Percentiles rank a stretch among this genome's conserved stretches.
Conservation (phyloP, 306 rosid genomes). For the Medicago ruthenica region DNA sequence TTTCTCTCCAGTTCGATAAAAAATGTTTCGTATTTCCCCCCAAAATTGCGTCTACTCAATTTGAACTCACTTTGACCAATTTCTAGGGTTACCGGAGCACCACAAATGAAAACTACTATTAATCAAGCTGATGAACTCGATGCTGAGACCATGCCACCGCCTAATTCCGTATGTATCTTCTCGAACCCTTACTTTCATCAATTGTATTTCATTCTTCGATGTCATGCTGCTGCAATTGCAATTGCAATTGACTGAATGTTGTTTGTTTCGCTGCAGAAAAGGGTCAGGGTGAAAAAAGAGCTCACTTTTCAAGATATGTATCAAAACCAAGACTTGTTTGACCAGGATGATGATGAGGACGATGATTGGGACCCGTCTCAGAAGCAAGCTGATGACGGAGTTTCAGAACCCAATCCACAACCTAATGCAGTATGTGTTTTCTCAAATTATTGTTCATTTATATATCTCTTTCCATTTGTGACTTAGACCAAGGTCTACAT, state of each 20-base stretch:
- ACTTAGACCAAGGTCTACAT: background rate
- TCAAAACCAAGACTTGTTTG: too few species aligned
- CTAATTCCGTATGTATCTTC: too few species aligned
- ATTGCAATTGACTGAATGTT: too few species aligned
- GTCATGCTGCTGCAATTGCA: too few species aligned
- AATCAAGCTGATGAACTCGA: too few species aligned
- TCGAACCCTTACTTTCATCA: too few species aligned
- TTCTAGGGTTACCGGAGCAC: slow-evolving; percentile 49
- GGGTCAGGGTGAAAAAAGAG: too few species aligned
- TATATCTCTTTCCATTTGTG: slow-evolving; percentile 7
- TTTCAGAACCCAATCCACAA: slow-evolving; percentile 36
- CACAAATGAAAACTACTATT: background rate
- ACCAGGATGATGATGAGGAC: too few species aligned
- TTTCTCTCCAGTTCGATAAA: background rate
- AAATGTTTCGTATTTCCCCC: background rate
- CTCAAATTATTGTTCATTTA: slow-evolving; percentile 29
- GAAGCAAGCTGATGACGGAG: slow-evolving; percentile 50
- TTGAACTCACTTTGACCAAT: slow-evolving; percentile 33
- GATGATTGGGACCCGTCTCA: slow-evolving; percentile 16
- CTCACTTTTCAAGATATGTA: too few species aligned
- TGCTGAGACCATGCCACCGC: too few species aligned
- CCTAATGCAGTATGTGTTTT: slow-evolving; percentile 47
- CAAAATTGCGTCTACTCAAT: background rate
- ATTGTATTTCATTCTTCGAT: too few species aligned
- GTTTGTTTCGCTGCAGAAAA: too few species aligned